Base-by-base conservation (phyloP, 768 basidiomycete genomes). In the Lactifluus hygrophoroides region DNA sequence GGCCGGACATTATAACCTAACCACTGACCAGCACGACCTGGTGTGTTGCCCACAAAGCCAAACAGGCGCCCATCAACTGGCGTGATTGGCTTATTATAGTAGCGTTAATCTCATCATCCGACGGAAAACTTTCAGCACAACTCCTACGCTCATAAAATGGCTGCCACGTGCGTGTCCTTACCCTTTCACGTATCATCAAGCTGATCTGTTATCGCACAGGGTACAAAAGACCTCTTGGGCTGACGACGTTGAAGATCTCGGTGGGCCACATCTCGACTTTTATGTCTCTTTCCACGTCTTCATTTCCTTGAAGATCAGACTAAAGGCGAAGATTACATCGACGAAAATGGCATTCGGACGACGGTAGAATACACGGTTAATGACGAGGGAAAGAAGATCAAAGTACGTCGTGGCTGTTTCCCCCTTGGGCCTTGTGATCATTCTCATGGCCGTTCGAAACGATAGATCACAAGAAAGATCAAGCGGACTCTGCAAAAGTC, bases 351-450 rank as follows among this genome's bases (percentile, higher is more conserved):
- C 1, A 51, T 57, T 35, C 47, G 56, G 23, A 57, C 56, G 17
- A 57, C 28, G n/a, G 48, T 57, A 49, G 56, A 57, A 27, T 57
- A 57, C 32, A 35, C 30, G 4, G 71, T 88, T 52, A 94, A 97
- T 65, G 95, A 98, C 34, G 86, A 94, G 28, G 95, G 93, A 7
- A 92, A 94, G 74, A 93, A 89, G 70, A 83, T 98, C 70, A 99
- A 98, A 77, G 94, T 90, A 63, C 40, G 76, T 64, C 43, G 30
- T 35, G n/a, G 54, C 46, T 30, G n/a, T 35, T 43, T n/a, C n/a
- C 17, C 16, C 30, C 4, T 8, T 30, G n/a, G 10, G 2, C 10
- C 27, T 10, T 42, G 16, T 30, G n/a, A 21, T 37, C 19, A 13
- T 45, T 19, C 52, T 60, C 23, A 32, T 38, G 50, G n/a, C n/a